A percentile compares a stretch with the other conserved stretches of the same genome.
Conservation (phyloP, 306 rosid genomes). For the Echinosophora koreensis region DNA sequence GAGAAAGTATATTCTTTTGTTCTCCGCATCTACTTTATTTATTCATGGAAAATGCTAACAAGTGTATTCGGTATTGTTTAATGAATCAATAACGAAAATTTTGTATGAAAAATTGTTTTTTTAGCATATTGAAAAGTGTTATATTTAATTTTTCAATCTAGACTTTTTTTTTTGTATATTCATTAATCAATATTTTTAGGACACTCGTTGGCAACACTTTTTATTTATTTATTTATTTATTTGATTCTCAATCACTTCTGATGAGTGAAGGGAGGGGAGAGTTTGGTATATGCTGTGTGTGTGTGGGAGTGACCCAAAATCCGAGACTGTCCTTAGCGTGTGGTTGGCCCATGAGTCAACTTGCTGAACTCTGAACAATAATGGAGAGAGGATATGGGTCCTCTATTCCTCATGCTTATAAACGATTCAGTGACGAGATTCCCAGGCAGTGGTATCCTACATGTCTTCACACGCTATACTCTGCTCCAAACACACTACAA, state of each 20-base stretch:
- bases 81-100: too few species aligned
- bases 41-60: too few species aligned
- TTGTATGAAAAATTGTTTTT: too few species aligned
- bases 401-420: conserved; percentile 40
- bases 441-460: conserved; percentile 60
- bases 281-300: conserved; percentile 39
- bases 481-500: conserved; percentile 33
- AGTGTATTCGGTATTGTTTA: too few species aligned
- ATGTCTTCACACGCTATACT: conserved; percentile 42
- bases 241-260: neutral
- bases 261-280: conserved; percentile 26
- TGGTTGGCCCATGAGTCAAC: conserved; percentile 58
- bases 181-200: too few species aligned
- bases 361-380: conserved; percentile 58
- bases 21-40: neutral
- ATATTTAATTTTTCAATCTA: too few species aligned
- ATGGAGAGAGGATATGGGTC: conserved; percentile 56
- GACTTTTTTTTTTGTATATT: too few species aligned
- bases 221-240: conserved; percentile 29
- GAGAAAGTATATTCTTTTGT: conserved; percentile 3
- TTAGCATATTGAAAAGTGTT: too few species aligned
- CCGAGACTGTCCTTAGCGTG: conserved; percentile 36
- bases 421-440: conserved; percentile 62
- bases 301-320: conserved; percentile 36
- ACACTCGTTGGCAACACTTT: too few species aligned